phyloP scores from a whole-genome alignment of 768 basidiomycete species.

The Rhodosporidiobolus odoratus region DNA sequence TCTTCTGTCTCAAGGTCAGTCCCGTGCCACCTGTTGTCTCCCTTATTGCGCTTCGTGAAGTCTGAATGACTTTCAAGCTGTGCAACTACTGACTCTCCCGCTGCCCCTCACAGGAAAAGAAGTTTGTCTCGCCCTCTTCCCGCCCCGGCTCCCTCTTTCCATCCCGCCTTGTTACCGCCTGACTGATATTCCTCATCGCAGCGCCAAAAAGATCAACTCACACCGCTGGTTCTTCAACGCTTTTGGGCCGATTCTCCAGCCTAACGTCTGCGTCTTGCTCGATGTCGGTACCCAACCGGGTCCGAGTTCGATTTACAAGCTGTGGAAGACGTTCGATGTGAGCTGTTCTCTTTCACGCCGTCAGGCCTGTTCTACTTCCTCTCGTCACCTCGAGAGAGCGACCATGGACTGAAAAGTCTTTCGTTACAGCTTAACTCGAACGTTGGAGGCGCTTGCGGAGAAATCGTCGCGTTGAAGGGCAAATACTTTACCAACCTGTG shows the following conservation, averaged over 20 bases:
- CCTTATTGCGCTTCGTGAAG: not conserved
- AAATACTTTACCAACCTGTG: conserved; percentile 52
- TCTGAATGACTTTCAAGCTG: not conserved
- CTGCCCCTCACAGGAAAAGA: conserved; percentile 17
- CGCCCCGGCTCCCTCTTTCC: not conserved
- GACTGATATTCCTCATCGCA: too few species aligned
- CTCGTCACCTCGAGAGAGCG: not conserved
- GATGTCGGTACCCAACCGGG: conserved; percentile 91
- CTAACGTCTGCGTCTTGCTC: conserved; percentile 57
- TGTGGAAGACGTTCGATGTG: conserved; percentile 71
- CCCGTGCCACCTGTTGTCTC: not conserved
- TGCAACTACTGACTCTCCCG: too few species aligned
- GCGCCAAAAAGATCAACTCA: conserved; percentile 86
- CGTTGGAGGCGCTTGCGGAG: conserved; percentile 67
- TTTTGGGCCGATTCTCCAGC: conserved; percentile 67
- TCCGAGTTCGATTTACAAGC: conserved; percentile 79
- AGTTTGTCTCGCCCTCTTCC: not conserved
- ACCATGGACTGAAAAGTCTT: not conserved
- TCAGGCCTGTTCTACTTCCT: not conserved
- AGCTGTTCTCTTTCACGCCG: not conserved
- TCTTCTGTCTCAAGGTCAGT: conserved; percentile 14
- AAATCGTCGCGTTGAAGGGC: conserved; percentile 68
- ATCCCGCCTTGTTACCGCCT: too few species aligned
- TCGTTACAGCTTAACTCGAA: conserved; percentile 5
- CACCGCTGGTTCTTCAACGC: conserved; percentile 98